These are phyloP conservation scores for Wolfiporia cocos DNA, from an alignment of 1,284 basidiomycete species.

Conservation along the genomic window DNA sequence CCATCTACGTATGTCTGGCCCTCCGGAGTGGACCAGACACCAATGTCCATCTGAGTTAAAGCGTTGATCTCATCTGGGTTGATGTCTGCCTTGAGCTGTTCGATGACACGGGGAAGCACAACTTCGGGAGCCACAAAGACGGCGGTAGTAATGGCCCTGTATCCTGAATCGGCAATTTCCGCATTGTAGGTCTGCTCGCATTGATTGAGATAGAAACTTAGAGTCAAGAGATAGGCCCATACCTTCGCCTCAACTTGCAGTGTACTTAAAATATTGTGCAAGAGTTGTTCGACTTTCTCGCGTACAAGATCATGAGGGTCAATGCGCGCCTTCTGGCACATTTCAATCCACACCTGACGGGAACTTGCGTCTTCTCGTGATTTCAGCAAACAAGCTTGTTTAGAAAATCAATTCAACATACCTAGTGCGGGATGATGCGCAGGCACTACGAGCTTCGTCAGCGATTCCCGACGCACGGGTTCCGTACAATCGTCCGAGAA, in stretches of 20 bases:
- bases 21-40: constrained; percentile 80
- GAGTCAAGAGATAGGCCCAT: constrained; percentile 7
- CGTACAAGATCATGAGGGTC: constrained; percentile 65
- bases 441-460: constrained; percentile 59
- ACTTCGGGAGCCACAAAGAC: constrained; percentile 71
- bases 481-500: constrained; percentile 35
- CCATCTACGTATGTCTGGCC: constrained; percentile 79
- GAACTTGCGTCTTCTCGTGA: constrained; percentile 40
- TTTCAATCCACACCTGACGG: constrained; percentile 77
- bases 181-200: constrained; percentile 8
- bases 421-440: constrained; percentile 73
- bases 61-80: constrained; percentile 49
- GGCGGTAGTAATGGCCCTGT: constrained; percentile 71
- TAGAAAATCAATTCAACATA: constrained; percentile 20
- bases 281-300: constrained; percentile 41
- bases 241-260: constrained; percentile 41
- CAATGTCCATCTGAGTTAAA: constrained; percentile 69
- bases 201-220: no score
- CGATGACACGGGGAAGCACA: constrained; percentile 65
- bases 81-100: constrained; percentile 61
- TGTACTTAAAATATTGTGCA: constrained; percentile 43
- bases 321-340: constrained; percentile 61
- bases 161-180: constrained; percentile 60
- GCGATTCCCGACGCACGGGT: constrained; percentile 33
- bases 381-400: neutral